These are phyloP conservation scores for Protomyces lactucae-debilis DNA, from an alignment of 1,139 yeast species.

Conservation along the genomic window DNA sequence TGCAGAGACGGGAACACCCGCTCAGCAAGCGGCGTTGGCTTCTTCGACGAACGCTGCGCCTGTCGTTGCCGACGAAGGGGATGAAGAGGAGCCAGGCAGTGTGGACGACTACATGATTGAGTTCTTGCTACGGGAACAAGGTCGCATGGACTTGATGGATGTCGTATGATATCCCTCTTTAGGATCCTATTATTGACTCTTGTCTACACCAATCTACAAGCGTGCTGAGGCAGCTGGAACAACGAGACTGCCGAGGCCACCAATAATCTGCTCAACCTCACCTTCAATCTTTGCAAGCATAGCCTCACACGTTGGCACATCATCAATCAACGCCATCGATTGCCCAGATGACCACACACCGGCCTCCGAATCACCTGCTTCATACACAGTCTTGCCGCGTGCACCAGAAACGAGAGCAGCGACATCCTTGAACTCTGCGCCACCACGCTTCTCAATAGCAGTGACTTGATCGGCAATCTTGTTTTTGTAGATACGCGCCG, in stretches of 20 bases:
- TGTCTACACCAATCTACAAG: neutral
- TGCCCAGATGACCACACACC: slow-evolving; percentile 42
- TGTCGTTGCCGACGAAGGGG: slow-evolving; percentile 38
- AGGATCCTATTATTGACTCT: neutral
- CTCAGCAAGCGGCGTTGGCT: slow-evolving; percentile 31
- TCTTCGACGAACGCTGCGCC: slow-evolving; percentile 34
- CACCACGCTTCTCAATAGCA: slow-evolving; percentile 34
- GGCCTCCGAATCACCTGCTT: slow-evolving; percentile 38
- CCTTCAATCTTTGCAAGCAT: slow-evolving; percentile 26
- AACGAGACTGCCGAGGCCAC: slow-evolving; percentile 7
- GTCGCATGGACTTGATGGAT: neutral
- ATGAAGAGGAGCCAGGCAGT: slow-evolving; percentile 76
- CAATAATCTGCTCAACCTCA: slow-evolving; percentile 28
- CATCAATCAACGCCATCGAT: slow-evolving; percentile 35
- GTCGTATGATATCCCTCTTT: neutral
- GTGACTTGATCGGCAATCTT: slow-evolving; percentile 38
- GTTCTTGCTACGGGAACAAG: slow-evolving; percentile 53
- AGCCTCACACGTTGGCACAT: slow-evolving; percentile 30
- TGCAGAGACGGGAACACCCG: slow-evolving; percentile 32
- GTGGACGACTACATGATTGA: slow-evolving; percentile 95
- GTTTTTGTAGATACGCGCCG: slow-evolving; percentile 39
- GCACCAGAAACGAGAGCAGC: slow-evolving; percentile 38
- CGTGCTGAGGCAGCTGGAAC: neutral
- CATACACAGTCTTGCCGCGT: slow-evolving; percentile 38
- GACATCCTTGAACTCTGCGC: slow-evolving; percentile 36